Base-by-base conservation (phyloP, 192 early-diverging fungal genomes). In the Coemansia sp. region DNA sequence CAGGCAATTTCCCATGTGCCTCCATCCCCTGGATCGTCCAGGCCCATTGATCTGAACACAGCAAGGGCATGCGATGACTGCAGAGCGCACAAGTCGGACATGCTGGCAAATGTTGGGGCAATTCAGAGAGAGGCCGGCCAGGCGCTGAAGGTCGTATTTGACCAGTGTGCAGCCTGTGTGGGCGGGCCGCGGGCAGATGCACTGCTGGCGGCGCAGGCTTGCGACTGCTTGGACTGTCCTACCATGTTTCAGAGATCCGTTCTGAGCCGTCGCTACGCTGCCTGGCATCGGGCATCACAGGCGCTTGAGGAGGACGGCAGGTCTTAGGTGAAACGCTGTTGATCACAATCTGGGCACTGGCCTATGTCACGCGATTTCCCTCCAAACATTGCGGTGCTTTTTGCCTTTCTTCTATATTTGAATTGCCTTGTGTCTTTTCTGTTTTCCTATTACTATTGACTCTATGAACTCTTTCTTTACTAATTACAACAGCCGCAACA, bases 221-320 rank as follows among this genome's bases (percentile, higher is more conserved):
- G 78, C 32, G 63, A 67, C 32, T 70, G 69, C 37, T 26, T 75
- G 46, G 78, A 80, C 37, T 80, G 78, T 44, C 68, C 77, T 11
- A 67, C 32, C 23, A 62, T 80, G 69, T 80, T 75, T 65, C 70
- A 63, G 63, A 62, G 67, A 17, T 30, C 44, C 2, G 23, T 49
- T 14, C 50, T 76, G 32, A 61, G 46, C 23, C 70, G 74, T 37
- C 66, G 60, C 40, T 62, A 69, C 49, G 49, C 42, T 32, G 72
- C 52, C 10, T 76, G 68, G 78, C 59, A 30, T 35, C 49, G 52
- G 46, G 60, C 32, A 61, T 53, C 43, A 21, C 59, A 46, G 21
- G 59, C 43, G 13, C 43, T 64, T 14, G 43, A 53, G 4, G 19
- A 53, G 5, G 19, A n/a, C 16, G 17, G 58, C 58, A 44, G n/a